Evolutionary conservation across 495 filamentous ascomycete species (phyloP).

Genomic region (Sabuloglossum arenarium): DNA sequence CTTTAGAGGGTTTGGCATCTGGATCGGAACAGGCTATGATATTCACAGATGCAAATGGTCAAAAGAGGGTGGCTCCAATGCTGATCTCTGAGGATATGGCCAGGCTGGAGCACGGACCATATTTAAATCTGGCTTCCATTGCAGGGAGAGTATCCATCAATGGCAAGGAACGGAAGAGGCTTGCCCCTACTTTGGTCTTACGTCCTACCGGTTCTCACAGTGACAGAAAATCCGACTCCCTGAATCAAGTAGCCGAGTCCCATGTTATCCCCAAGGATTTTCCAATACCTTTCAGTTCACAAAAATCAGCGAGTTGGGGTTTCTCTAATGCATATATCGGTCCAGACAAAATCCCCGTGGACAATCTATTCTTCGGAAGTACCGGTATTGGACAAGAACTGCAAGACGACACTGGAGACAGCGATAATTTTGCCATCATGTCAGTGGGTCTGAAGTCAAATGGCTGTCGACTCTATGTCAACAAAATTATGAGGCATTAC

Average conservation of each 20-base stretch:
- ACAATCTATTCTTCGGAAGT: conserved; percentile 4
- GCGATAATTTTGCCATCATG: conserved; percentile 11
- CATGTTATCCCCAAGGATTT: neutral
- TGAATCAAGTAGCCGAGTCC: neutral
- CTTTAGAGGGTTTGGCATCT: neutral
- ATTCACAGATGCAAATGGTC: neutral
- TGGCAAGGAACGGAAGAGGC: conserved; percentile 9
- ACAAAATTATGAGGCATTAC: conserved; percentile 19
- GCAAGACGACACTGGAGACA: neutral
- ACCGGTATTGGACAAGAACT: conserved; percentile 5
- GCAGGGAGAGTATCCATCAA: conserved; percentile 6
- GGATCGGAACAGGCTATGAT: neutral
- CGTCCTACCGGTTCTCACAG: neutral
- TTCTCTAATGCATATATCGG: neutral
- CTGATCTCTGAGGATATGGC: neutral
- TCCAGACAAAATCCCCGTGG: neutral
- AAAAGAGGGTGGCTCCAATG: neutral
- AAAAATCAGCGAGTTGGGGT: too few relatives aligned
- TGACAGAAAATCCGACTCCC: conserved; percentile 1
- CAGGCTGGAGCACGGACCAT: neutral
- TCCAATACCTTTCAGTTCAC: neutral
- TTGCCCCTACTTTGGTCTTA: conserved; percentile 10
- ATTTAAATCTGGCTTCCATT: conserved; percentile 13
- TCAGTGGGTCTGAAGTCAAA: conserved; percentile 8
- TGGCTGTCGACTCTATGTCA: conserved; percentile 23